A percentile compares a stretch with the other conserved stretches of the same genome.
phyloP scores from a whole-genome alignment of 306 rosid genomes.

The Mimosa pudica region DNA sequence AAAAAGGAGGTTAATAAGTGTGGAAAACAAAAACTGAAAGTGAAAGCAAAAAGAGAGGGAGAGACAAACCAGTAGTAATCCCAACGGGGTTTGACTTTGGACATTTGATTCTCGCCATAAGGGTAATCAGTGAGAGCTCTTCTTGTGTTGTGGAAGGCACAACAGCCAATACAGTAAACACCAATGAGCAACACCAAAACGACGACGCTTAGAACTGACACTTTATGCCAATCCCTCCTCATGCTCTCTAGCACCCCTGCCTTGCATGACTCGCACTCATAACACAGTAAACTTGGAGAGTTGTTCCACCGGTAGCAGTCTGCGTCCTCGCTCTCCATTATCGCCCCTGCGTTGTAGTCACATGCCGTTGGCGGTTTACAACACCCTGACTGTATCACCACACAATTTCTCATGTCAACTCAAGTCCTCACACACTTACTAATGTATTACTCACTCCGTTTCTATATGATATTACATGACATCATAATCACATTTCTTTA shows the following conservation, averaged over 20 bases:
- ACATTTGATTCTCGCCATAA: slow-evolving; percentile 71
- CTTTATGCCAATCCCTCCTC: slow-evolving; percentile 82
- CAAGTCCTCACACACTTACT: background rate
- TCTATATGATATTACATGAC: too few species aligned
- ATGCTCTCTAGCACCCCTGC: slow-evolving; percentile 83
- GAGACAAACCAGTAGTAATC: slow-evolving; percentile 70
- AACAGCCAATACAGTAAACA: slow-evolving; percentile 80
- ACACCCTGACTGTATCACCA: slow-evolving; percentile 68
- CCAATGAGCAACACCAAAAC: slow-evolving; percentile 72
- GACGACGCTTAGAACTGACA: slow-evolving; percentile 70
- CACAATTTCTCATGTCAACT: background rate
- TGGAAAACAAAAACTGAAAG: background rate
- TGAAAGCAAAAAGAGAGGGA: background rate
- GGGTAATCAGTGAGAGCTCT: slow-evolving; percentile 77
- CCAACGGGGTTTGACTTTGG: slow-evolving; percentile 86
- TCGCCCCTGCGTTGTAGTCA: slow-evolving; percentile 51
- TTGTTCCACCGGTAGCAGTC: slow-evolving; percentile 95
- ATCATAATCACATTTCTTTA: too few species aligned
- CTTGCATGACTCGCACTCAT: slow-evolving; percentile 94
- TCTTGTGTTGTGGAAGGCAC: slow-evolving; percentile 81
- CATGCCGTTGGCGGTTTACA: slow-evolving; percentile 89
- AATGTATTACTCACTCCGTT: too few species aligned
- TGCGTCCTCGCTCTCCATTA: slow-evolving; percentile 54
- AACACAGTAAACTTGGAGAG: slow-evolving; percentile 67
- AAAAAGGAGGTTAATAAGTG: background rate